Evolutionary conservation across 805 yeast species (phyloP).

Genomic region (Cyberlindnera nakhonratchasimensis): DNA sequence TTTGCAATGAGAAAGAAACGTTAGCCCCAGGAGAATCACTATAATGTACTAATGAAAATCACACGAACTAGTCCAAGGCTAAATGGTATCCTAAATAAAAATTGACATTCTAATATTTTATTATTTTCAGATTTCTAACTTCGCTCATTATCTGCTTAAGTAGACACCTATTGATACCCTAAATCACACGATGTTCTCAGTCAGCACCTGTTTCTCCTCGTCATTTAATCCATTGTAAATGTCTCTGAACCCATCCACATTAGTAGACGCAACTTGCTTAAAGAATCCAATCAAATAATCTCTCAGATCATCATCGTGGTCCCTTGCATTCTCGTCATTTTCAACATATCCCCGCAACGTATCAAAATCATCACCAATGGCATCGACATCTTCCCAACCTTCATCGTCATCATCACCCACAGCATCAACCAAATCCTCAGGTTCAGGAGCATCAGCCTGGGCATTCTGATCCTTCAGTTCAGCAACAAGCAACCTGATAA

Average conservation of each 20-base stretch:
- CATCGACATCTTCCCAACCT: conserved; percentile 79
- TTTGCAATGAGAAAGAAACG: conserved; percentile 36
- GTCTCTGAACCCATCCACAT: conserved; percentile 48
- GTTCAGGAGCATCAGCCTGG: conserved; percentile 13
- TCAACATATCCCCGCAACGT: conserved; percentile 56
- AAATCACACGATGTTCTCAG: conserved; percentile 44
- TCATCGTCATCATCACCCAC: conserved; percentile 59
- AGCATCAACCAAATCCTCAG: conserved; percentile 48
- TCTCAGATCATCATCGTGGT: conserved; percentile 21
- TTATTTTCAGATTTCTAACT: not conserved
- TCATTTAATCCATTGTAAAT: conserved; percentile 38
- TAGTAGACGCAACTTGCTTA: conserved; percentile 38
- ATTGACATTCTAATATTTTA: too few species aligned
- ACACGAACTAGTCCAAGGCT: too few species aligned
- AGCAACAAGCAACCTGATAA: conserved; percentile 61
- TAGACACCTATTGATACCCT: not conserved
- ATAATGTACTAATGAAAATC: too few species aligned
- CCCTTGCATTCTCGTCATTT: conserved; percentile 31
- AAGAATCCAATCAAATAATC: conserved; percentile 48
- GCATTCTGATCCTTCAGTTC: conserved; percentile 63
- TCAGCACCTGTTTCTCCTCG: conserved; percentile 46
- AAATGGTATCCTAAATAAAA: too few species aligned
- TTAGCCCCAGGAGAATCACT: conserved; percentile 4
- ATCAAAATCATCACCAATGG: conserved; percentile 59
- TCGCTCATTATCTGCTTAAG: not conserved